Conservation (phyloP, 768 basidiomycete species). For the Suillus bovinus region DNA sequence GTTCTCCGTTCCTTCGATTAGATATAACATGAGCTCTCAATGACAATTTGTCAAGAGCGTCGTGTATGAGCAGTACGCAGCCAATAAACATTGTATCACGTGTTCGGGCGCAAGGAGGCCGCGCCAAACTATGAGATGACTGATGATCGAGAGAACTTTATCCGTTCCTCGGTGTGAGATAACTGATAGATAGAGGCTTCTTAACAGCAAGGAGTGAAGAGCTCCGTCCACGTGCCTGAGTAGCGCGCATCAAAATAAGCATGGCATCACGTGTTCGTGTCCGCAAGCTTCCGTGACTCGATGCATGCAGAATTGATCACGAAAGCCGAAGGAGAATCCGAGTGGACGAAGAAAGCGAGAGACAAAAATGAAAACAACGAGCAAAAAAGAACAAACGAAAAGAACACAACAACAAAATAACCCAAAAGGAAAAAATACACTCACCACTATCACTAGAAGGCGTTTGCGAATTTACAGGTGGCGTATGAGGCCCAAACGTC, state of each 20-base stretch:
- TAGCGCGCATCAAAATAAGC: background rate
- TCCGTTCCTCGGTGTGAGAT: background rate
- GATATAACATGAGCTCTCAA: background rate
- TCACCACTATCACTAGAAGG: conserved; percentile 30
- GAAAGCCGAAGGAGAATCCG: background rate
- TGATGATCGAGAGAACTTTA: background rate
- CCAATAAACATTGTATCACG: background rate
- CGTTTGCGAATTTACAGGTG: conserved; percentile 26
- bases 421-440: conserved; percentile 8
- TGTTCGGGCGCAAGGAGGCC: background rate
- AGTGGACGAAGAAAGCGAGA: background rate
- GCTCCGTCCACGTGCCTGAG: background rate
- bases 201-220: background rate
- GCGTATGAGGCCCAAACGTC: conserved; percentile 15
- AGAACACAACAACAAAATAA: background rate
- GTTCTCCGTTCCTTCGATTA: background rate
- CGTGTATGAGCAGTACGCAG: background rate
- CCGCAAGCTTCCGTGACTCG: background rate
- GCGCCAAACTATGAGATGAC: background rate
- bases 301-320: background rate
- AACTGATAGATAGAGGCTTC: background rate
- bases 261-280: background rate
- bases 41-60: too few relatives aligned
- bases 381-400: background rate
- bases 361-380: background rate